Base-by-base conservation (phyloP, 257 asterid genomes). In the Lavandula angustifolia region DNA sequence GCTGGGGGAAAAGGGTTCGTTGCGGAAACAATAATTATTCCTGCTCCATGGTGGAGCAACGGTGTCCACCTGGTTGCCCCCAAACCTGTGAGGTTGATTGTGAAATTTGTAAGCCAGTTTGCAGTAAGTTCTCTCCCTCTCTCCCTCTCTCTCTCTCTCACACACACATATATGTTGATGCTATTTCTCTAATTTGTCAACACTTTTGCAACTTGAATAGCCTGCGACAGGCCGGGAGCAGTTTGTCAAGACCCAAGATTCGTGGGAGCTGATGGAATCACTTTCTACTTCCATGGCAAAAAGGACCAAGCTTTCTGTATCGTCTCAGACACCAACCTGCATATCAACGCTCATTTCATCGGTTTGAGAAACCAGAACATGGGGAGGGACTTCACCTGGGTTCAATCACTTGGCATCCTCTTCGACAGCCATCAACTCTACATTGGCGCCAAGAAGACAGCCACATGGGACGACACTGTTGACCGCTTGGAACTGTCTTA, bases 351-450 rank as follows among this genome's bases (percentile, higher is more conserved):
- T 4, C 98, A 86, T 66, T 88, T 86, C 80, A 88, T 88, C 6
- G 95, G 96, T 13, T 76, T 67, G 52, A 74, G 88, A 69, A 91
- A 88, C 37, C 47, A 54, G 34, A 76, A 84, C 64, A 84, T 84
- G 94, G 85, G 83, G 62, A 77, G 96, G 42, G 96, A 88, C 84
- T 91, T 88, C 53, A 91, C 94, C 18, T 91, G 98, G 98, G 88
- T 91, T 9, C 85, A 91, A 16, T 88, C 96, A n/a, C 89, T 86
- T 0, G 98, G 96, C 13, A 86, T 91, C 70, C 89, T 88, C 52
- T 88, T 79, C 48, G 77, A 73, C 77, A 64, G 58, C 72, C 91
- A 91, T 44, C 84, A 69, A 68, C 53, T 91, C 65, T 81, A 60
- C 5, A 18, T 88, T 0, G 94, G 85, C 22, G 89, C 95, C 60